Base-by-base conservation (phyloP, 2,329 filamentous ascomycete species). In the Neonectria magnoliae region DNA sequence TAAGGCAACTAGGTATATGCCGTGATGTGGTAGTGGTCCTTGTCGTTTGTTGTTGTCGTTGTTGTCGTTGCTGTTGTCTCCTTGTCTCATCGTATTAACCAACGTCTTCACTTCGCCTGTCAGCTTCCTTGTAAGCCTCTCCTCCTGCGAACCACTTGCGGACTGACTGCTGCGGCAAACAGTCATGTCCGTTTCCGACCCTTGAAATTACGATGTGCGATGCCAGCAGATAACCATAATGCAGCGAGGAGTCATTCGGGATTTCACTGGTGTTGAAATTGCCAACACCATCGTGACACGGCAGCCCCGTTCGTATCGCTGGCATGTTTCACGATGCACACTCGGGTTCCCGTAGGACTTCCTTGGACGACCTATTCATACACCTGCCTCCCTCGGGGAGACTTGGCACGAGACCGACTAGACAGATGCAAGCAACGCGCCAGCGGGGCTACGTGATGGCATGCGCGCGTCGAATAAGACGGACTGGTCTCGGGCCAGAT, bases 241-340 rank as follows among this genome's bases (percentile, higher is more conserved):
- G 71, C 68, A 71, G 57, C 64, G 60, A 64, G 64, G 71, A 73
- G 71, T 73, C 71, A 73, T 72, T 71, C 68, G 64, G 65, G 42
- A 69, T 66, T 69, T 60, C 45, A 64, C 65, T 72, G 71, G 65
- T 56, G 51, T 59, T 64, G 57, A 18, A 62, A 69, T 72, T 72
- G 70, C 71, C 71, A 73, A 60, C 71, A 71, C 62, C 57, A 42
- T 65, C 47, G 67, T 65, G 56, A 56, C 65, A 73, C 68, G 27
- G 53, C 67, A 69, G 68, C 60, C 61, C 67, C 71, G 63, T 25
- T 73, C 55, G 65, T 66, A 62, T 72, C 57, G 69, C 65, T 67
- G 72, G 59, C 68, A 72, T 65, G 69, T 73, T 71, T 61, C 70
- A 73, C 71, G 27, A 25, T 51, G 47, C 48, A 59, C 55, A 41